Evolutionary conservation across 2,329 filamentous ascomycete species (phyloP).

Genomic region (Penicillium sp.): DNA sequence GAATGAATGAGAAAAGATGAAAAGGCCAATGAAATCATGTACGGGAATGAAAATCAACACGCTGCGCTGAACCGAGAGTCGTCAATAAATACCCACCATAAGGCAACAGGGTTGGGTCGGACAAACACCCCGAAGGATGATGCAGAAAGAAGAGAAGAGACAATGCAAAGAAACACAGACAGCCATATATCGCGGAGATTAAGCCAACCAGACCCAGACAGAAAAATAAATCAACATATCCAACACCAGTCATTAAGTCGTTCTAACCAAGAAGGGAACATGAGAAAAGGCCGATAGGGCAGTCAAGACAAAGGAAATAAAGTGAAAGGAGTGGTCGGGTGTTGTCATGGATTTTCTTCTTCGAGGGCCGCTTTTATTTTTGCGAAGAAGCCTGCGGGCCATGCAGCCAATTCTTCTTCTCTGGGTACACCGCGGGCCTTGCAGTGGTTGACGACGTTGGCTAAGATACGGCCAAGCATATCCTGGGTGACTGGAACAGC

Average conservation of each 20-base stretch:
- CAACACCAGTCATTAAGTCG: conserved; percentile 31
- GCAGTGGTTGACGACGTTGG: conserved; percentile 60
- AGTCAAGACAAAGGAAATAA: conserved; percentile 27
- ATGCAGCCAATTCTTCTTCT: conserved; percentile 54
- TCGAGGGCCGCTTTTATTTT: conserved; percentile 48
- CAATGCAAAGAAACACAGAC: conserved; percentile 12
- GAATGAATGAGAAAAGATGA: conserved; percentile 11
- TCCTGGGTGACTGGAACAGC: conserved; percentile 55
- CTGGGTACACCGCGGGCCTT: conserved; percentile 54
- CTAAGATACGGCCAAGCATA: conserved; percentile 59
- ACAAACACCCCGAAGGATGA: conserved; percentile 6
- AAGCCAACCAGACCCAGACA: conserved; percentile 11
- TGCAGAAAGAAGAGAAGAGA: conserved; percentile 7
- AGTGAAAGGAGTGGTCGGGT: conserved; percentile 18
- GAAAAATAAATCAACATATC: conserved; percentile 7
- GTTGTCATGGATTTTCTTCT: conserved; percentile 37
- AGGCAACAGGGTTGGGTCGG: not conserved
- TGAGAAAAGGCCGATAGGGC: conserved; percentile 7
- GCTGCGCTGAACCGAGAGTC: conserved; percentile 19
- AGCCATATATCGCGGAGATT: conserved; percentile 15
- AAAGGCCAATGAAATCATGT: conserved; percentile 17
- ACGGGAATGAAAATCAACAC: conserved; percentile 17
- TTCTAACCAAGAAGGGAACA: conserved; percentile 20
- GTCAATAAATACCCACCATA: conserved; percentile 2
- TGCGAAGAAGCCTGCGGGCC: conserved; percentile 49